Base-by-base conservation (phyloP, 352 stramenopile genomes). In the Pythium chondricola region DNA sequence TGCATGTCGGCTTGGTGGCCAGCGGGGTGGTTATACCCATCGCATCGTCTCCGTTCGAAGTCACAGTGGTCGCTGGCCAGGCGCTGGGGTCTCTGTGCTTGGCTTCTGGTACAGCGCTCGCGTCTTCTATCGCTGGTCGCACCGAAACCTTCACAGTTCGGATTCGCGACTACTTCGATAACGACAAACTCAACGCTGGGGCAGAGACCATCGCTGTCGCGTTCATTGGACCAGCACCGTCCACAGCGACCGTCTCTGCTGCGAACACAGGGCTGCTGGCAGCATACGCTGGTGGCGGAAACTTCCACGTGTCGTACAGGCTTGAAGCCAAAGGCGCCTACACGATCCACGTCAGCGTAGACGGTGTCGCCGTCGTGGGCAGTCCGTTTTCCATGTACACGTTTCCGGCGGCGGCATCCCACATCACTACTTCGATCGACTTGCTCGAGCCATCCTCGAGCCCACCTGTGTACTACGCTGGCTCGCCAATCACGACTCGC, bases 301-400 rank as follows among this genome's bases (percentile, higher is more conserved):
- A 53, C 20, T 88, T 69, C 41, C 3, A 53, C 6, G 67, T 85
- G 14, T 61, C 52, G 6, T 88, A 88, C 27, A 57, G 37, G 4
- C 30, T 85, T 17, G 43, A 50, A 4, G 13, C 38, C 7, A 85
- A 83, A 41, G 76, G 76, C 0, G 35, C 37, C 0, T 85, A 84
- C 56, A 64, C 49, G 3, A 61, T 85, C 27, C 54, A 64, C 2
- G 69, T 85, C 9, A 44, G 55, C 1, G 69, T 85, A 11, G 55
- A 84, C 52, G 46, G 54, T 5, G 61, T 73, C 7, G 56, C 58
- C 3, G 56, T 88, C 17, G 14, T 44, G 9, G 63, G 49, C 9
- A 84, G 67, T 36, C 76, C 76, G 20, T 88, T 88, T 40, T 64
- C 56, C 0, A 68, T 88, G 45, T 83, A 84, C 54, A 69, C 56